Evolutionary conservation across 2,329 filamentous ascomycete genomes (phyloP).

Genomic region (Monosporascus sp.): DNA sequence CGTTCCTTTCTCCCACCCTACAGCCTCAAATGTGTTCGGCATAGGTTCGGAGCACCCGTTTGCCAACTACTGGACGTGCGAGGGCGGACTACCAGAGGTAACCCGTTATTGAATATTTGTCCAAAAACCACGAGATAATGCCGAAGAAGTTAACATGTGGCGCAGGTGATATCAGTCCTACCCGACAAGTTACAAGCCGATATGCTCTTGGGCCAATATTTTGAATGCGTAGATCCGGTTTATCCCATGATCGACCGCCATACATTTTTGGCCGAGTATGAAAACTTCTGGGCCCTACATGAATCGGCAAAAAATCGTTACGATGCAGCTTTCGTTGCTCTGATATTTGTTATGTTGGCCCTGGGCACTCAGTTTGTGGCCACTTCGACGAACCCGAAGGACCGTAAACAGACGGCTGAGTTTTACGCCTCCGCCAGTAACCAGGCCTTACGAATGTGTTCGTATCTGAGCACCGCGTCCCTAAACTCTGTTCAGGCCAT

Average conservation of each 20-base stretch:
- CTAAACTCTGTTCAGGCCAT: constrained; percentile 72
- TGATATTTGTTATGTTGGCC: constrained; percentile 74
- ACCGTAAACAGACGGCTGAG: constrained; percentile 71
- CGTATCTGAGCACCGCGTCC: constrained; percentile 71
- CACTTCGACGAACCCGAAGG: constrained; percentile 46
- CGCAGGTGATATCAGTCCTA: constrained; percentile 41
- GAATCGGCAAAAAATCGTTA: constrained; percentile 52
- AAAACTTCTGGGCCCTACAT: constrained; percentile 67
- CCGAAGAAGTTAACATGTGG: no score
- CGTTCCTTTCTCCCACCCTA: constrained; percentile 65
- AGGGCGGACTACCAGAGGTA: constrained; percentile 70
- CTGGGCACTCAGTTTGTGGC: constrained; percentile 75
- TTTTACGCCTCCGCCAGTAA: constrained; percentile 79
- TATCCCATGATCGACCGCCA: constrained; percentile 76
- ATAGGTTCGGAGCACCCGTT: constrained; percentile 75
- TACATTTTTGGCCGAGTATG: constrained; percentile 73
- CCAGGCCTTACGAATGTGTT: constrained; percentile 69
- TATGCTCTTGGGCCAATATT: constrained; percentile 59
- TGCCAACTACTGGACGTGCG: constrained; percentile 80
- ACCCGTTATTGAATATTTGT: constrained; percentile 38
- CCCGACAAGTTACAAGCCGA: constrained; percentile 74
- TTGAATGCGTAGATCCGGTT: constrained; percentile 70
- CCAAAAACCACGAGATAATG: no score
- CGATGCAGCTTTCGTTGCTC: constrained; percentile 65
- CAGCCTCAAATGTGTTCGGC: constrained; percentile 75